These are phyloP conservation scores for Neurospora sp. DNA, from an alignment of 495 filamentous ascomycete species.

Conservation along the genomic window DNA sequence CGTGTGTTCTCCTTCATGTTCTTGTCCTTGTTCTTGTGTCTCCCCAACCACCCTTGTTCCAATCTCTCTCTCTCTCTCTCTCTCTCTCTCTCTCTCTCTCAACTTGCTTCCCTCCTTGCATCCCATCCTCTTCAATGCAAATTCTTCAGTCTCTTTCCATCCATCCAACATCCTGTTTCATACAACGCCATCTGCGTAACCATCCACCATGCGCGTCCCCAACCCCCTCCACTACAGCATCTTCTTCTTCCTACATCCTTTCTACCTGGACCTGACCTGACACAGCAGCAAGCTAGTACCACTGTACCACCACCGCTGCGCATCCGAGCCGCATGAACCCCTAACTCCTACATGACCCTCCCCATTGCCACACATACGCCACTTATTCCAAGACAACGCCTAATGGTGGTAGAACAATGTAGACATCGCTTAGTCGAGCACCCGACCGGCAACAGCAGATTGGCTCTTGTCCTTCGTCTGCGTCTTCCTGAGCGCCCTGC, in stretches of 20 bases:
- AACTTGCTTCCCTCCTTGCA: neutral
- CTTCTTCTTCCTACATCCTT: neutral
- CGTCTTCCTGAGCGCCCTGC: slow-evolving; percentile 68
- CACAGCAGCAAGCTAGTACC: neutral
- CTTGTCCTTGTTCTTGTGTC: neutral
- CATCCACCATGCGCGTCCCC: neutral
- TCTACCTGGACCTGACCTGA: neutral
- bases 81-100: neutral
- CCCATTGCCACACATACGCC: slow-evolving; percentile 5
- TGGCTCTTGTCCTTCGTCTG: slow-evolving; percentile 76
- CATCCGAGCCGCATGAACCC: neutral
- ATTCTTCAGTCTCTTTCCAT: neutral
- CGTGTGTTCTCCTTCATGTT: neutral
- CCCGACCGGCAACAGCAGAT: slow-evolving; percentile 58
- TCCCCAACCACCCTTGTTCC: neutral
- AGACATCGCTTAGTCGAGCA: slow-evolving; percentile 32
- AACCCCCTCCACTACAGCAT: neutral
- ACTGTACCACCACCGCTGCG: neutral
- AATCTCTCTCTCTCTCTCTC: neutral
- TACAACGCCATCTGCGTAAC: neutral
- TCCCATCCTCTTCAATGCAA: neutral
- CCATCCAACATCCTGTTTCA: neutral
- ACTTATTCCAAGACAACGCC: slow-evolving; percentile 7
- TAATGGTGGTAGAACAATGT: neutral
- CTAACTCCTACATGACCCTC: neutral